These are phyloP conservation scores for Epichloe baconii DNA, from an alignment of 2,329 filamentous ascomycete species.

Conservation along the genomic window DNA sequence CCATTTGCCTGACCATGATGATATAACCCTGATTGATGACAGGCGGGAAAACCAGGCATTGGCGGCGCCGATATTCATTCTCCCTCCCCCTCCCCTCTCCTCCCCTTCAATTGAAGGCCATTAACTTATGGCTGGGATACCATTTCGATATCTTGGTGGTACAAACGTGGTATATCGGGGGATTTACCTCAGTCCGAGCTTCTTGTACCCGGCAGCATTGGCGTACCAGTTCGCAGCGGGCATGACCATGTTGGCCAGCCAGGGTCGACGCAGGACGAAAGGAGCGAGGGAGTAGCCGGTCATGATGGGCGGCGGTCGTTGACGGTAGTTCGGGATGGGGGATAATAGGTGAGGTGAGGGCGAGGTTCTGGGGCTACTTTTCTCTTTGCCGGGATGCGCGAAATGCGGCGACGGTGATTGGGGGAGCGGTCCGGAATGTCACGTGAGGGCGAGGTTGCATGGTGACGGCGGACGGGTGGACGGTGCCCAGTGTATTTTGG, in stretches of 20 bases:
- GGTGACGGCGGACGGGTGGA: not conserved
- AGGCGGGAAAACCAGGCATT: not conserved
- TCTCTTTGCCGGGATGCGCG: slow-evolving; percentile 17
- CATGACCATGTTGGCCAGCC: slow-evolving; percentile 62
- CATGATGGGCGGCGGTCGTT: slow-evolving; percentile 23
- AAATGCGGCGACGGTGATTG: slow-evolving; percentile 21
- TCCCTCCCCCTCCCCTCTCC: fast-evolving
- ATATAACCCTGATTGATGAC: not conserved
- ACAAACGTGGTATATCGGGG: not conserved
- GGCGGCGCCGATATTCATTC: not conserved
- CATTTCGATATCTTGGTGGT: not conserved
- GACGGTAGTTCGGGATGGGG: slow-evolving; percentile 7
- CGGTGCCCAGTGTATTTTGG: too few species aligned
- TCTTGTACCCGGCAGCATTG: slow-evolving; percentile 81
- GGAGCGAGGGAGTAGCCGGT: slow-evolving; percentile 64
- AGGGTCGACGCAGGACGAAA: slow-evolving; percentile 72
- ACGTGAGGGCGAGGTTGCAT: slow-evolving; percentile 14
- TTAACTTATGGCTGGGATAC: not conserved
- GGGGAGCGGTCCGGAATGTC: slow-evolving; percentile 17
- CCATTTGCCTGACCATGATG: not conserved
- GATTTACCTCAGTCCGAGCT: slow-evolving; percentile 73
- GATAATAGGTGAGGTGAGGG: slow-evolving; percentile 6
- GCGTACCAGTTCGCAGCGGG: slow-evolving; percentile 82
- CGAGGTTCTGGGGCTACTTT: slow-evolving; percentile 6
- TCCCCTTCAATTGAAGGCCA: not conserved